Percentiles rank a stretch among this genome's conserved stretches.
phyloP scores from a whole-genome alignment of 2,329 filamentous ascomycete genomes.

The Colletotrichum brevisporum region DNA sequence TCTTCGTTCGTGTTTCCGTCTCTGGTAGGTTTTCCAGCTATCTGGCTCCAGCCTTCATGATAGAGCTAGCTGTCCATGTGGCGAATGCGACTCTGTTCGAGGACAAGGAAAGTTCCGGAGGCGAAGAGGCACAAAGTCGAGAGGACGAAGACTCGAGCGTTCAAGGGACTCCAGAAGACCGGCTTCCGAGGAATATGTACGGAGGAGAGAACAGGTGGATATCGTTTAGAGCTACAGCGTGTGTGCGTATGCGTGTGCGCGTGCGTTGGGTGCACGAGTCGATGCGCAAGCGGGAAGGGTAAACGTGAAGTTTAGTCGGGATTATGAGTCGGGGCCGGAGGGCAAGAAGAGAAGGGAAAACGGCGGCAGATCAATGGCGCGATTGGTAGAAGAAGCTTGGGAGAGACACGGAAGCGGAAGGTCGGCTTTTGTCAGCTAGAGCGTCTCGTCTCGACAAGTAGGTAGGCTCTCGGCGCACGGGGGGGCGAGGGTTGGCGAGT shows the following conservation, averaged over 20 bases:
- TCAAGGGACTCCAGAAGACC: slow-evolving; percentile 39
- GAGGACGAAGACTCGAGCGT: not conserved
- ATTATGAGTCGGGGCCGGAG: slow-evolving; percentile 28
- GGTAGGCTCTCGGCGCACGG: slow-evolving; percentile 18
- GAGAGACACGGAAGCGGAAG: slow-evolving; percentile 31
- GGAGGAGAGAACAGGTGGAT: slow-evolving; percentile 16
- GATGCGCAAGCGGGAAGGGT: not conserved
- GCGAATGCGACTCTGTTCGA: slow-evolving; percentile 3
- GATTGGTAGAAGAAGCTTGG: slow-evolving; percentile 21
- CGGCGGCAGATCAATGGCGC: slow-evolving; percentile 32
- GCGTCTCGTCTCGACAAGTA: slow-evolving; percentile 17
- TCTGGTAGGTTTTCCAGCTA: slow-evolving; percentile 25
- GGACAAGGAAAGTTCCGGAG: not conserved
- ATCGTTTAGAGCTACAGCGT: slow-evolving; percentile 21
- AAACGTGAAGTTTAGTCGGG: not conserved
- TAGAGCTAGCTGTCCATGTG: slow-evolving; percentile 34
- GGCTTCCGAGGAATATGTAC: slow-evolving; percentile 40
- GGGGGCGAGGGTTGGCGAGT: not conserved
- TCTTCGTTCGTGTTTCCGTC: slow-evolving; percentile 30
- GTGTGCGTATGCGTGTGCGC: not conserved
- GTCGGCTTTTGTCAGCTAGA: slow-evolving; percentile 40
- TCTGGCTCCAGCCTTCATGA: slow-evolving; percentile 32
- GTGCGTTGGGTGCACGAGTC: slow-evolving; percentile 18
- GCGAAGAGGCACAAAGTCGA: not conserved
- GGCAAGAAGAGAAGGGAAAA: slow-evolving; percentile 14